Conservation (phyloP, 192 early-diverging fungal genomes). For the Phycomyces nitens region DNA sequence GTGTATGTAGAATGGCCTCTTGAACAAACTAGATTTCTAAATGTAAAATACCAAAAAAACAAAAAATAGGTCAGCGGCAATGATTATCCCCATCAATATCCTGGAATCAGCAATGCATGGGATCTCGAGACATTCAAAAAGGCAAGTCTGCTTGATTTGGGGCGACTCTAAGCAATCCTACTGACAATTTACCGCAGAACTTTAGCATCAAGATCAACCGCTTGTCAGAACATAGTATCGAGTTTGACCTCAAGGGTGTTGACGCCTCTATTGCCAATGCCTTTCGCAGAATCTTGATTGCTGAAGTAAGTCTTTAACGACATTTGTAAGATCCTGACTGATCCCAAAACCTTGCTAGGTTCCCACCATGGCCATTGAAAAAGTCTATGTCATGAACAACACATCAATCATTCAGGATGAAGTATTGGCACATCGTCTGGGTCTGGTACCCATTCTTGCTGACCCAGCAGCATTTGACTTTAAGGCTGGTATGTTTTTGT, state of each 20-base stretch:
- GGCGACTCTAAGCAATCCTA: neutral
- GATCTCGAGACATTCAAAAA: constrained; percentile 68
- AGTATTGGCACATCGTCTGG: constrained; percentile 87
- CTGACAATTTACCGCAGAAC: constrained; percentile 39
- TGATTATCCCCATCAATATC: constrained; percentile 73
- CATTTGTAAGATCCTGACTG: no score
- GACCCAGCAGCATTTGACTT: constrained; percentile 82
- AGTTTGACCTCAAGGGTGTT: constrained; percentile 94
- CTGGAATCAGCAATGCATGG: constrained; percentile 57
- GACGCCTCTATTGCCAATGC: constrained; percentile 95
- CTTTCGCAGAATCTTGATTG: constrained; percentile 87
- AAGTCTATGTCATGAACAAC: constrained; percentile 90
- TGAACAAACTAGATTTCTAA: neutral
- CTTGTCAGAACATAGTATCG: constrained; percentile 70
- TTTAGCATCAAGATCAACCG: constrained; percentile 71
- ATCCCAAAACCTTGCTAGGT: no score
- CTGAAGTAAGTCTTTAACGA: constrained; percentile 59
- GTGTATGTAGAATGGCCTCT: constrained; percentile 46
- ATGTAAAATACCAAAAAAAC: neutral
- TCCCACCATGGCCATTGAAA: constrained; percentile 96
- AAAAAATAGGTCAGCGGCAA: constrained; percentile 64
- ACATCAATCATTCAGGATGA: constrained; percentile 91
- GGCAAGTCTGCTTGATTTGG: constrained; percentile 37
- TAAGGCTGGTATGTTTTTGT: constrained; percentile 46
- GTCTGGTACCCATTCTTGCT: constrained; percentile 86